phyloP scores from a whole-genome alignment of 192 early-diverging fungal genomes.

The Hyaloraphidium curvatum region DNA sequence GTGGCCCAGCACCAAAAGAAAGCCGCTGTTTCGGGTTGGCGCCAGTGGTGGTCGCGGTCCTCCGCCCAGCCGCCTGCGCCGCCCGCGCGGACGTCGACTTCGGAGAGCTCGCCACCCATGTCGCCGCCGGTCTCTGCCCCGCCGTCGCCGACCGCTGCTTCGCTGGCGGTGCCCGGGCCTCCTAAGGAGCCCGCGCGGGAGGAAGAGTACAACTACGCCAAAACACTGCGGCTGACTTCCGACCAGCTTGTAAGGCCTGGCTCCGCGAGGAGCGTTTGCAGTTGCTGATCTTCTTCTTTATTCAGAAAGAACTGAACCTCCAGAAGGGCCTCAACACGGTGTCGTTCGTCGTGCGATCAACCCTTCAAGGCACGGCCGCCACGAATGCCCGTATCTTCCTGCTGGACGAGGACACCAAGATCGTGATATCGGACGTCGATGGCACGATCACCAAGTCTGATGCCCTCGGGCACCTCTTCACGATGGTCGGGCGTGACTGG shows the following conservation, averaged over 20 bases:
- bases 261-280: background rate
- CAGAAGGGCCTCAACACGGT: constrained; percentile 76
- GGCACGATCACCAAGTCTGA: constrained; percentile 98
- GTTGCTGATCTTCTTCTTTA: background rate
- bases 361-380: constrained; percentile 52
- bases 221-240: constrained; percentile 76
- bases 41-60: background rate
- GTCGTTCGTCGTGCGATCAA: constrained; percentile 63
- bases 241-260: constrained; percentile 47
- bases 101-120: no score
- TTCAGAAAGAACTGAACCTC: constrained; percentile 43
- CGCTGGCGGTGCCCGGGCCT: no score
- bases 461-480: constrained; percentile 85
- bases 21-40: background rate
- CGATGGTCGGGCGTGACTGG: constrained; percentile 96
- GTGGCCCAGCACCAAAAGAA: constrained; percentile 3
- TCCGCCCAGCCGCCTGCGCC: no score
- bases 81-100: no score
- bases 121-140: no score
- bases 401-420: constrained; percentile 58
- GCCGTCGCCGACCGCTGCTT: no score
- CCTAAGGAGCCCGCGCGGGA: no score
- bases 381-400: constrained; percentile 58
- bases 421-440: constrained; percentile 96
- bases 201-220: constrained; percentile 45